These are phyloP conservation scores for Globisporangium emineosum DNA, from an alignment of 352 stramenopile species.

Conservation along the genomic window DNA sequence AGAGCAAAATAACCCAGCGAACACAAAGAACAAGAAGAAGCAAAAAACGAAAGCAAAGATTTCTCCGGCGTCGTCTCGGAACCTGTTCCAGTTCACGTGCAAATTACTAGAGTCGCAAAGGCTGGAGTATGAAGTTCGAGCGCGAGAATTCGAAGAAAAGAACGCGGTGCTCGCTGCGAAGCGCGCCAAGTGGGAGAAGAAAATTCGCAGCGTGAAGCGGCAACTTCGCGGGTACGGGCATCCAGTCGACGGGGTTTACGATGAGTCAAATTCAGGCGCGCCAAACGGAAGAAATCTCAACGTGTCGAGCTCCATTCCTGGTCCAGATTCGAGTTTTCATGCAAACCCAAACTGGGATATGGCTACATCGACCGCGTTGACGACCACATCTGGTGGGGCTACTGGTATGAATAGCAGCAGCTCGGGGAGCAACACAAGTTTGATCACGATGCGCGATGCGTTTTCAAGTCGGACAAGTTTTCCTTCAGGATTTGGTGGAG, in stretches of 20 bases:
- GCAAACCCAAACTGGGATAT: not conserved
- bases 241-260: not conserved
- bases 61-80: slow-evolving; percentile 26
- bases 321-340: not conserved
- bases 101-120: slow-evolving; percentile 30
- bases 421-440: slow-evolving; percentile 28
- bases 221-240: slow-evolving; percentile 8
- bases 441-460: slow-evolving; percentile 18
- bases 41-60: not conserved
- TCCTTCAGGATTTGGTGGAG: not conserved
- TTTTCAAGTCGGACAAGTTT: slow-evolving; percentile 9
- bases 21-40: not conserved
- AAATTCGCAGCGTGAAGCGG: slow-evolving; percentile 27
- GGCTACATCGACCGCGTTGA: not conserved
- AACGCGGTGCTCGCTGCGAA: slow-evolving; percentile 25
- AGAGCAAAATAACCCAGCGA: not conserved
- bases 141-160: slow-evolving; percentile 40
- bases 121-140: slow-evolving; percentile 47
- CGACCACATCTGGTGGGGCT: not conserved
- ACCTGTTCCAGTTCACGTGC: slow-evolving; percentile 45
- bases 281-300: not conserved
- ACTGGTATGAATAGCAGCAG: slow-evolving; percentile 6
- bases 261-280: not conserved
- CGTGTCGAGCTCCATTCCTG: not conserved
- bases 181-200: slow-evolving; percentile 38